Evolutionary conservation across 2,329 filamentous ascomycete genomes (phyloP).

Genomic region (Aspergillus sp.): DNA sequence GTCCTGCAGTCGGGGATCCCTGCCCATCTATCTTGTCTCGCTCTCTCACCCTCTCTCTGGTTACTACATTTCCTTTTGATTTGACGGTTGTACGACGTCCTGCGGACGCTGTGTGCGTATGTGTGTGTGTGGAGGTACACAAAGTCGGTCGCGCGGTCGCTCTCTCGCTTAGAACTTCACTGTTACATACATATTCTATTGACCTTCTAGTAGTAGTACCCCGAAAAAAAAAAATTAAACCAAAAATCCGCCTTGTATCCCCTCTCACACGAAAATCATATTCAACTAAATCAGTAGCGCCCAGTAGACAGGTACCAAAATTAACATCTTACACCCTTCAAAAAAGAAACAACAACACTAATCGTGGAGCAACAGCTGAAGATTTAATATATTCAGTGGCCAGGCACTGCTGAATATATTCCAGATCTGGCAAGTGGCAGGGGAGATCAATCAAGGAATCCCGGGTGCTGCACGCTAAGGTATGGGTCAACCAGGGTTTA

Average conservation of each 20-base stretch:
- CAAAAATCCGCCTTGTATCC: too few species aligned
- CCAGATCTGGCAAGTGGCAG: conserved; percentile 24
- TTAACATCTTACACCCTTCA: background rate
- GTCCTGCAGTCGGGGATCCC: conserved; percentile 18
- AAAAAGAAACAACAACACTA: too few species aligned
- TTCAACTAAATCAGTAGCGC: too few species aligned
- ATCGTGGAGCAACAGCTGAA: background rate
- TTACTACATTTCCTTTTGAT: background rate
- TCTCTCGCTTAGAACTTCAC: background rate
- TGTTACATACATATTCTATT: background rate
- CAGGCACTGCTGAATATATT: conserved; percentile 1
- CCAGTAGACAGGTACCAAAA: background rate
- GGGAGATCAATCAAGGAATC: conserved; percentile 21
- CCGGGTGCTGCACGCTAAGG: conserved; percentile 23
- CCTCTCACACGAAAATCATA: too few species aligned
- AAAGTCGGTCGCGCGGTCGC: conserved; percentile 1
- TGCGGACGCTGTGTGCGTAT: background rate
- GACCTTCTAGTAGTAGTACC: too few species aligned
- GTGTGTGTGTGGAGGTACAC: conserved; percentile 5
- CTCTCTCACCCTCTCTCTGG: background rate
- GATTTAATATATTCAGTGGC: background rate
- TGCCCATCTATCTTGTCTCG: background rate
- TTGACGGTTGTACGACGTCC: conserved; percentile 13
- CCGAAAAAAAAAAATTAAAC: too few species aligned
- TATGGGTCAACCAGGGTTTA: conserved; percentile 29